phyloP scores from a whole-genome alignment of 164 flowering plant genomes.

The Vitis vinifera region ASM3070453v1 NC_081818.1:30247001-30247500 shows the following conservation, averaged over 20 bases:
- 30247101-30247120: background rate
- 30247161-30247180: conserved; percentile 9
- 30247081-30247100: background rate
- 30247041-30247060: conserved; percentile 14
- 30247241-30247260: conserved; percentile 57
- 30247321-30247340: too few relatives aligned
- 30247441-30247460: too few relatives aligned
- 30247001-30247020: conserved; percentile 6
- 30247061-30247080: background rate
- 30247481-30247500: too few relatives aligned
- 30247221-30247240: conserved; percentile 34
- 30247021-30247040: conserved; percentile 8
- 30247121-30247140: background rate
- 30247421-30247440: background rate
- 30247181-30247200: conserved; percentile 40
- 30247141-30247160: conserved; percentile 19
- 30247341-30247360: too few relatives aligned
- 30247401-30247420: background rate
- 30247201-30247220: conserved; percentile 66
- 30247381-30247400: too few relatives aligned
- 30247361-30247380: too few relatives aligned
- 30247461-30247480: too few relatives aligned
- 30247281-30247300: background rate
- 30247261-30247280: conserved; percentile 2
- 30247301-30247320: too few relatives aligned